phyloP scores from a whole-genome alignment of 768 basidiomycete species.

The Tricholoma bakamatsutake region DNA sequence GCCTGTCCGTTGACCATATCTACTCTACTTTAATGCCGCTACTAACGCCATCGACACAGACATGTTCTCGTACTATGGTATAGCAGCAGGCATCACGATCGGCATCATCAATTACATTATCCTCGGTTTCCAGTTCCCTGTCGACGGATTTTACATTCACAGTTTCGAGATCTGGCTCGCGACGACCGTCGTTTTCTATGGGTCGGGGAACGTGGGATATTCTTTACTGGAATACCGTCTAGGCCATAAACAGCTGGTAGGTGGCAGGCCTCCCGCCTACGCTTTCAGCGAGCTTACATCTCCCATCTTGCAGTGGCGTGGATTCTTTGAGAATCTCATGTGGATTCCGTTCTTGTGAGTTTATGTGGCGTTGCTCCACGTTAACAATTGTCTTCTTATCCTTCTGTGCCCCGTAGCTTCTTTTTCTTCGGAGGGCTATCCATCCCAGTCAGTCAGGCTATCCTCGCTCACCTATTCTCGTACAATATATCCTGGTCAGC shows the following conservation, averaged over 20 bases:
- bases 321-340: conserved; percentile 51
- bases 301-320: conserved; percentile 28
- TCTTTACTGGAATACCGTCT: conserved; percentile 69
- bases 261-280: conserved; percentile 16
- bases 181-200: conserved; percentile 72
- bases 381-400: background rate
- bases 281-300: conserved; percentile 1
- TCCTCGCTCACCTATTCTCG: conserved; percentile 59
- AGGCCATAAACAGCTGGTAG: conserved; percentile 45
- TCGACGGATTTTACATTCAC: conserved; percentile 75
- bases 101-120: conserved; percentile 68
- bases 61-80: conserved; percentile 59
- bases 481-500: conserved; percentile 53
- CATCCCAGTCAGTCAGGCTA: conserved; percentile 62
- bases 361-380: conserved; percentile 2
- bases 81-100: conserved; percentile 63
- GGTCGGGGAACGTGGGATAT: conserved; percentile 66
- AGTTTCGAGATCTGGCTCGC: conserved; percentile 80
- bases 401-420: conserved; percentile 38
- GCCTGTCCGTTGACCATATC: conserved; percentile 38
- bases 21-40: background rate
- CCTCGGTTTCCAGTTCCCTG: conserved; percentile 66
- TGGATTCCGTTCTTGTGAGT: conserved; percentile 77
- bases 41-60: conserved; percentile 21
- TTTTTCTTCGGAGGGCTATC: conserved; percentile 75